Evolutionary conservation across 129 eudicot species (phyloP).

Genomic region (Lactuca sativa): DNA sequence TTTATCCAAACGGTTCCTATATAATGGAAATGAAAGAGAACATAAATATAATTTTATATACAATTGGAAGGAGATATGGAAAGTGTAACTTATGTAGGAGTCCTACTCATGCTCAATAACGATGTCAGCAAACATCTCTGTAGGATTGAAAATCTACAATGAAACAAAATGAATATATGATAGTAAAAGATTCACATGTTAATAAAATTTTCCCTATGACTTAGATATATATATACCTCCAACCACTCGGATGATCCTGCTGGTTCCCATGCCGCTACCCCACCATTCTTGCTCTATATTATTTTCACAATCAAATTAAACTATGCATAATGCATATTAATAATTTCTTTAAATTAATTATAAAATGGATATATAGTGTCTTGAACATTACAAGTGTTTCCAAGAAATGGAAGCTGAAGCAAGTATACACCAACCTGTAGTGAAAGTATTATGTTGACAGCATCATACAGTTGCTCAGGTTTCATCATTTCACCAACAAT

Average conservation of each 20-base stretch:
- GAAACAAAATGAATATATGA: too few species aligned
- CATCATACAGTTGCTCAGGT: conserved; percentile 50
- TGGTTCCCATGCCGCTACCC: conserved; percentile 93
- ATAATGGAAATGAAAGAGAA: background rate
- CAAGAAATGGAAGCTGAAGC: background rate
- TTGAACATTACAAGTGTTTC: background rate
- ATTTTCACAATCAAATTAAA: conserved; percentile 3
- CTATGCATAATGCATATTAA: background rate
- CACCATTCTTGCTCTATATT: conserved; percentile 89
- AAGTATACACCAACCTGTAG: conserved; percentile 57
- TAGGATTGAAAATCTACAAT: conserved; percentile 67
- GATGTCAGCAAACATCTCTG: conserved; percentile 79
- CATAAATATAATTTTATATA: too few species aligned
- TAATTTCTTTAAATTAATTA: too few species aligned
- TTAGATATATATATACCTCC: conserved; percentile 26
- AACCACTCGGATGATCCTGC: conserved; percentile 73
- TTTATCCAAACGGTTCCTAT: background rate
- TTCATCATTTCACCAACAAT: conserved; percentile 71
- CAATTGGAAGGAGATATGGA: background rate
- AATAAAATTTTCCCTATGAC: background rate
- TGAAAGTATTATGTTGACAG: conserved; percentile 71
- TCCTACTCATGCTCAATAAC: conserved; percentile 84
- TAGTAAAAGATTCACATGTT: too few species aligned
- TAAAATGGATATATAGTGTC: background rate
- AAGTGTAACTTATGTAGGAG: background rate